Evolutionary conservation across 1,284 basidiomycete species (phyloP).

Genomic region (Puccinia polysora): DNA sequence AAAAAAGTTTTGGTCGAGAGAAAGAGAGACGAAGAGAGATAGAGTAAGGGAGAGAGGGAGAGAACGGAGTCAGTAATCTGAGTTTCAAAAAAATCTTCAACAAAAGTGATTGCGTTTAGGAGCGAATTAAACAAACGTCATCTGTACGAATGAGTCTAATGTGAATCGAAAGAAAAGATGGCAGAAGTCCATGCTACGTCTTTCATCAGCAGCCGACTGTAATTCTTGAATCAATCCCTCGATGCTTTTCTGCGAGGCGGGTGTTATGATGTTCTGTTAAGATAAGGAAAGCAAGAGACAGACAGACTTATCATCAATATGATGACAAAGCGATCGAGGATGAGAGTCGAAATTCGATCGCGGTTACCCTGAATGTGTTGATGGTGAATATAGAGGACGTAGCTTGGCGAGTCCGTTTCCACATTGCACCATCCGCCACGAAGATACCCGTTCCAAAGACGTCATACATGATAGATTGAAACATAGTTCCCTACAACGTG

Average conservation of each 20-base stretch:
- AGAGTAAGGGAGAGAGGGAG: too few species aligned
- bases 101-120: too few species aligned
- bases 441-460: constrained; percentile 23
- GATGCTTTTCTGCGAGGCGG: too few species aligned
- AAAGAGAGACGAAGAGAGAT: too few species aligned
- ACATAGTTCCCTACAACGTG: constrained; percentile 5
- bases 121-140: constrained; percentile 2
- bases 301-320: too few species aligned
- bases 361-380: constrained; percentile 22
- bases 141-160: background rate
- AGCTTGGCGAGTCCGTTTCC: constrained; percentile 10
- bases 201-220: background rate
- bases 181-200: background rate
- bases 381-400: constrained; percentile 7
- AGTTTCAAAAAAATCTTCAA: too few species aligned
- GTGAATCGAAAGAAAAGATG: background rate
- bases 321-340: too few species aligned
- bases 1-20: too few species aligned
- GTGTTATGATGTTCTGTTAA: too few species aligned
- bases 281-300: too few species aligned
- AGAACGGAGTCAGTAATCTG: too few species aligned
- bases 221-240: background rate
- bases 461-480: constrained; percentile 5
- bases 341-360: too few species aligned
- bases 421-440: constrained; percentile 1